phyloP scores from a whole-genome alignment of 2,329 filamentous ascomycete genomes.

The Fusarium azukiicola region DNA sequence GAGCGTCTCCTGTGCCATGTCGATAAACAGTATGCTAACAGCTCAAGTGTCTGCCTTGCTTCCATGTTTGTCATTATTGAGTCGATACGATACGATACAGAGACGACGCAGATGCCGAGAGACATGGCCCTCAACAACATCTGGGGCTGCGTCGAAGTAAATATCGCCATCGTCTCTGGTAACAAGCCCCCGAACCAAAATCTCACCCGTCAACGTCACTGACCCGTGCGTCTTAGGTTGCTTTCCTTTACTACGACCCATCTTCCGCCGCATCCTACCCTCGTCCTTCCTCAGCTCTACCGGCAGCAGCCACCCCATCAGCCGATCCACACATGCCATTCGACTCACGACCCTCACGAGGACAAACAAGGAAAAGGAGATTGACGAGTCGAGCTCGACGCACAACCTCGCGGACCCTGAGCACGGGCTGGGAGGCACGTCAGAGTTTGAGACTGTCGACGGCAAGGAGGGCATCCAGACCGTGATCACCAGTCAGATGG shows the following conservation, averaged over 20 bases:
- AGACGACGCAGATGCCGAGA: slow-evolving; percentile 48
- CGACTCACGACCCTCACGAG: slow-evolving; percentile 44
- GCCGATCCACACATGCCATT: slow-evolving; percentile 40
- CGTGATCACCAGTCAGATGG: slow-evolving; percentile 35
- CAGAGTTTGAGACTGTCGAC: slow-evolving; percentile 40
- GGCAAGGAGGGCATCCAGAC: slow-evolving; percentile 37
- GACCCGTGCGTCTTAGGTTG: slow-evolving; percentile 32
- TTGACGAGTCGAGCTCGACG: slow-evolving; percentile 49
- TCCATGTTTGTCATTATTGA: slow-evolving; percentile 45
- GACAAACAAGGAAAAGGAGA: slow-evolving; percentile 47
- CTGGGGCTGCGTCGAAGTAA: slow-evolving; percentile 49
- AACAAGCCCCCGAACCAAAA: background rate
- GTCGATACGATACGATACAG: slow-evolving; percentile 38
- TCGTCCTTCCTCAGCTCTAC: slow-evolving; percentile 48
- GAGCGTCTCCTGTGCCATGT: background rate
- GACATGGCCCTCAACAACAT: slow-evolving; percentile 42
- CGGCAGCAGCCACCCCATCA: slow-evolving; percentile 50
- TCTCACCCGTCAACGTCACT: background rate
- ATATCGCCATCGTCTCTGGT: slow-evolving; percentile 51
- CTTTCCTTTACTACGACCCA: slow-evolving; percentile 50
- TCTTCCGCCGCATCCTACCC: slow-evolving; percentile 49
- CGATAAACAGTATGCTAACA: slow-evolving; percentile 8
- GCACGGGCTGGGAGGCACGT: slow-evolving; percentile 20
- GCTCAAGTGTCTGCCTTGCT: slow-evolving; percentile 43
- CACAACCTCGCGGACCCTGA: slow-evolving; percentile 48